Evolutionary conservation across 768 basidiomycete genomes (phyloP).

Genomic region (Sarcodon aspratus): DNA sequence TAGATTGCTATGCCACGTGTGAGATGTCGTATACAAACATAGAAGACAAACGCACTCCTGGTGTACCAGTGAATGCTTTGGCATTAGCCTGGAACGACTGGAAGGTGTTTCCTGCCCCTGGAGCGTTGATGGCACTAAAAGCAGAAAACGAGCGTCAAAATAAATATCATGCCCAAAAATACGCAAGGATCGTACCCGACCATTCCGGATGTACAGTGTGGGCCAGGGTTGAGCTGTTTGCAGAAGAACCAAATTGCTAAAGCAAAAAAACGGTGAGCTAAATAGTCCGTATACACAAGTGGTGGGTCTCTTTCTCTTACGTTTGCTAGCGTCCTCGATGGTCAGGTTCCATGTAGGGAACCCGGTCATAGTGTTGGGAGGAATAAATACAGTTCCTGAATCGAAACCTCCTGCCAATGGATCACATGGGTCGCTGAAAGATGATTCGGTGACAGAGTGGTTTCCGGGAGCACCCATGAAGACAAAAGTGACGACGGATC

Average conservation of each 20-base stretch:
- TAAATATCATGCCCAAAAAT: too few relatives aligned
- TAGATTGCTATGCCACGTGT: neutral
- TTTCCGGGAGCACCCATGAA: conserved; percentile 41
- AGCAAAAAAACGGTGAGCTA: neutral
- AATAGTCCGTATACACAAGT: neutral
- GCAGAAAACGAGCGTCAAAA: neutral
- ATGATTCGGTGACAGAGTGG: conserved; percentile 42
- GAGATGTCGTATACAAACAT: too few relatives aligned
- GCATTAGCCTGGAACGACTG: conserved; percentile 24
- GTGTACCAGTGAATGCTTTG: conserved; percentile 13
- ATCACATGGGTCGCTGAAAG: conserved; percentile 32
- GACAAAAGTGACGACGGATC: conserved; percentile 36
- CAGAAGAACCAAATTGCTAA: conserved; percentile 52
- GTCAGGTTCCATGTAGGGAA: conserved; percentile 38
- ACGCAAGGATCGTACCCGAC: conserved; percentile 15
- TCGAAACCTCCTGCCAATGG: conserved; percentile 37
- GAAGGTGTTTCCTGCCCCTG: conserved; percentile 31
- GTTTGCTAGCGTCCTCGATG: conserved; percentile 32
- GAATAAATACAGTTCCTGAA: conserved; percentile 38
- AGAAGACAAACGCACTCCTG: conserved; percentile 18
- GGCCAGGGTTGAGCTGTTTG: conserved; percentile 27
- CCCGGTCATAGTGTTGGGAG: conserved; percentile 12
- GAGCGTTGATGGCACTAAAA: conserved; percentile 38
- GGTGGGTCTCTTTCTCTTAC: conserved; percentile 19
- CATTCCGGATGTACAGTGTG: conserved; percentile 32